These are phyloP conservation scores for Trametes coccinea DNA, from an alignment of 768 basidiomycete genomes.

Conservation along the genomic window DNA sequence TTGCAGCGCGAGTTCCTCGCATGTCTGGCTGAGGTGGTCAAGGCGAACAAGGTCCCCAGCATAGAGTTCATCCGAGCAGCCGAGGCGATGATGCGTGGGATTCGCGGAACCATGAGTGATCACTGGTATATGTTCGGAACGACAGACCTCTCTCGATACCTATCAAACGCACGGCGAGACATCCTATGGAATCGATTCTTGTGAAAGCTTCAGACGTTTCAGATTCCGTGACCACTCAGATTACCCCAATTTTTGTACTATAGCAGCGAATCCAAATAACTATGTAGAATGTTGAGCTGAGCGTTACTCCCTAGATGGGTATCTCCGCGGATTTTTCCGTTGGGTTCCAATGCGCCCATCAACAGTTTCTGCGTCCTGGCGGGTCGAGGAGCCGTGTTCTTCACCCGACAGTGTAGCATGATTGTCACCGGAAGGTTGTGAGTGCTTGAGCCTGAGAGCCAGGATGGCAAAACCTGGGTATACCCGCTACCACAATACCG, in stretches of 20 bases:
- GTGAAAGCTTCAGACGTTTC: background rate
- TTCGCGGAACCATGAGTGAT: slow-evolving; percentile 8
- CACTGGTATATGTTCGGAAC: slow-evolving; percentile 10
- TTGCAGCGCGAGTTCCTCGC: slow-evolving; percentile 15
- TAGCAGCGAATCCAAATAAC: too few species aligned
- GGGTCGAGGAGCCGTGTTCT: too few species aligned
- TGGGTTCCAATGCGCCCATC: too few species aligned
- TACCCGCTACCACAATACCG: background rate
- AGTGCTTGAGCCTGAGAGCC: background rate
- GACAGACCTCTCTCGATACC: background rate
- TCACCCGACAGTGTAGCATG: too few species aligned
- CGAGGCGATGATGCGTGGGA: background rate
- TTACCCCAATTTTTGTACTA: too few species aligned
- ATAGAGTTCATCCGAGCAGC: background rate
- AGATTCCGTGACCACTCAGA: too few species aligned
- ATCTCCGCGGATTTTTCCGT: too few species aligned
- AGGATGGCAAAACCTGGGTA: background rate
- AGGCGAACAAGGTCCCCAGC: slow-evolving; percentile 7
- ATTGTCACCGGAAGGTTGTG: too few species aligned
- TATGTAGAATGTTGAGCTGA: too few species aligned
- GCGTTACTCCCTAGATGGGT: too few species aligned
- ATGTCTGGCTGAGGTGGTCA: slow-evolving; percentile 8
- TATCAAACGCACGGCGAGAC: background rate
- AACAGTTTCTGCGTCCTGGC: too few species aligned
- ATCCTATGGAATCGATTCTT: slow-evolving; percentile 5